Percentiles rank a stretch among this genome's conserved stretches.
These are phyloP conservation scores for Pseudogymnoascus sp. DNA, from an alignment of 2,329 filamentous ascomycete genomes.

Conservation along the genomic window DNA sequence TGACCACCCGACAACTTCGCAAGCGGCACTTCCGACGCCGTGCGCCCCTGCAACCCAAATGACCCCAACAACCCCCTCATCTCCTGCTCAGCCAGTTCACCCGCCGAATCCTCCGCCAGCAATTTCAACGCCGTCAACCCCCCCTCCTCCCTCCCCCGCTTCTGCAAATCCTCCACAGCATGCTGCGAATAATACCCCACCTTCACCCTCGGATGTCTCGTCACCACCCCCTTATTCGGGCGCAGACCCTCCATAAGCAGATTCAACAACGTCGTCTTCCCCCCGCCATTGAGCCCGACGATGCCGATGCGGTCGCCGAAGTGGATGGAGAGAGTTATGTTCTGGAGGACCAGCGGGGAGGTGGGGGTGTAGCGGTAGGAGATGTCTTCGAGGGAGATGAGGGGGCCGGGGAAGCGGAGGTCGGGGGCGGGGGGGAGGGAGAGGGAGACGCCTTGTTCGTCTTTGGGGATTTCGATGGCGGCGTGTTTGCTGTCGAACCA, in stretches of 20 bases:
- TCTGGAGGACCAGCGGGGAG: constrained; percentile 45
- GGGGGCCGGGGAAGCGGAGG: constrained; percentile 64
- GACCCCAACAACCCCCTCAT: constrained; percentile 57
- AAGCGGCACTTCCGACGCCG: constrained; percentile 66
- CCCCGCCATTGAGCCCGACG: constrained; percentile 70
- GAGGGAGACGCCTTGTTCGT: constrained; percentile 51
- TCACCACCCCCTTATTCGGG: constrained; percentile 54
- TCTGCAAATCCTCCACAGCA: constrained; percentile 61
- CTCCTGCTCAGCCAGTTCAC: constrained; percentile 55
- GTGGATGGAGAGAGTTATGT: constrained; percentile 60
- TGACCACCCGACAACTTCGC: constrained; percentile 72
- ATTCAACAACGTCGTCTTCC: constrained; percentile 72
- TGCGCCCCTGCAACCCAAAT: constrained; percentile 61
- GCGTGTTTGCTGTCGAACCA: constrained; percentile 44
- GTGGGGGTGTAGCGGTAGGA: constrained; percentile 53
- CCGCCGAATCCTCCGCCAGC: constrained; percentile 47
- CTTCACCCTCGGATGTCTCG: constrained; percentile 59
- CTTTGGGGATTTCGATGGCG: constrained; percentile 58
- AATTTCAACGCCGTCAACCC: constrained; percentile 57
- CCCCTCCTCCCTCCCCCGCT: constrained; percentile 39
- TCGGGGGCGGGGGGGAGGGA: constrained; percentile 56
- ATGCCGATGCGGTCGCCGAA: constrained; percentile 68
- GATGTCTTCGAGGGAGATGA: constrained; percentile 64
- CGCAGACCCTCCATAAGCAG: constrained; percentile 54
- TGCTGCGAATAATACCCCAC: constrained; percentile 76